phyloP scores from a whole-genome alignment of 1,284 basidiomycete species.

The Ustilago nuda region DNA sequence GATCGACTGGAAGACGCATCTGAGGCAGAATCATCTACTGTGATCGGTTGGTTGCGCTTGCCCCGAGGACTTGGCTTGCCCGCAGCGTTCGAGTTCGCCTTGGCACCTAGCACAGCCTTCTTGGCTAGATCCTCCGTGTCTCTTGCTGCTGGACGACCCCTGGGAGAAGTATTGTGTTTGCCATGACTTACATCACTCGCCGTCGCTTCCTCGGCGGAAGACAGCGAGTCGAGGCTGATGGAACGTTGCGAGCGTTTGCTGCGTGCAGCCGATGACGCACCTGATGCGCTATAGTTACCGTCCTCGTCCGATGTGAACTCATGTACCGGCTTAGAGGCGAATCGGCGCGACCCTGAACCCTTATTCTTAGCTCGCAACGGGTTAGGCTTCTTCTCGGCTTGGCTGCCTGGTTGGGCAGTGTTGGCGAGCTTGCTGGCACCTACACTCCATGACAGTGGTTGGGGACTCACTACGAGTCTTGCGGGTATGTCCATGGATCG shows the following conservation, averaged over 20 bases:
- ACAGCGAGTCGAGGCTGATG: conserved; percentile 19
- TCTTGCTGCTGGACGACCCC: conserved; percentile 7
- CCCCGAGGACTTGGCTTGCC: conserved; percentile 13
- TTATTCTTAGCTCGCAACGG: conserved; percentile 27
- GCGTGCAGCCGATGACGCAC: conserved; percentile 9
- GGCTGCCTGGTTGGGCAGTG: conserved; percentile 41
- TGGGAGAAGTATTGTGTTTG: background rate
- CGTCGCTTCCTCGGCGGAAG: conserved; percentile 21
- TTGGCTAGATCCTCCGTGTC: conserved; percentile 23
- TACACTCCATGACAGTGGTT: conserved; percentile 84
- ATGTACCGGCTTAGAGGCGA: conserved; percentile 44
- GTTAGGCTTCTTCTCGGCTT: conserved; percentile 63
- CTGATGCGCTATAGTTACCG: conserved; percentile 21
- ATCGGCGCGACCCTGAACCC: conserved; percentile 14
- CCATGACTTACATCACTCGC: conserved; percentile 17
- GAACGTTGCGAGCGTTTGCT: conserved; percentile 14
- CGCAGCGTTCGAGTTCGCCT: conserved; percentile 19
- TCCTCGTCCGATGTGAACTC: conserved; percentile 57
- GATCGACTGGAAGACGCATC: conserved; percentile 22
- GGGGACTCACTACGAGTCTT: conserved; percentile 87
- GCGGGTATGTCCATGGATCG: conserved; percentile 87
- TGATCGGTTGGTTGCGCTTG: conserved; percentile 21
- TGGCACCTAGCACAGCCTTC: conserved; percentile 26
- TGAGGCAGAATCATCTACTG: conserved; percentile 25
- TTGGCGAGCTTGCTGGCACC: conserved; percentile 66